These are phyloP conservation scores for Glonium stellatum DNA, from an alignment of 495 filamentous ascomycete genomes.

Conservation along the genomic window DNA sequence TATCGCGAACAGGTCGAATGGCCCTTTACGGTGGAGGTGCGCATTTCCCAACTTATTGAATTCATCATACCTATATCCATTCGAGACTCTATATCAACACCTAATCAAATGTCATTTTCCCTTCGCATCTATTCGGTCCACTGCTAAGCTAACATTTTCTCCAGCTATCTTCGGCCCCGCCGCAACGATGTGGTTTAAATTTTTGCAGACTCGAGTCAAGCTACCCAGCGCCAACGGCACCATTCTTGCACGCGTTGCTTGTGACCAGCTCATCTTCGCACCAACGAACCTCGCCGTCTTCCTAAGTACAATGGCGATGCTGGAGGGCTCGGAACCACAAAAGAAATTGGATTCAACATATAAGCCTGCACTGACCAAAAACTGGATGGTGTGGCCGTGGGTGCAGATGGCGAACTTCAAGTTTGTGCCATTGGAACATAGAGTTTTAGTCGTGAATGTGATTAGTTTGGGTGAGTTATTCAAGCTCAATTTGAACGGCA, in stretches of 20 bases:
- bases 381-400: conserved; percentile 88
- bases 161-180: conserved; percentile 83
- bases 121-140: conserved; percentile 9
- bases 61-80: too few relatives aligned
- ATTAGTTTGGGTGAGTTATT: conserved; percentile 58
- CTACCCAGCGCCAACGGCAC: conserved; percentile 57
- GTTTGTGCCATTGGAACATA: conserved; percentile 76
- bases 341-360: conserved; percentile 69
- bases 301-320: conserved; percentile 74
- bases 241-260: conserved; percentile 71
- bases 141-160: background rate
- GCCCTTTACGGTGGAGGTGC: conserved; percentile 83
- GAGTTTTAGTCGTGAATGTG: conserved; percentile 84
- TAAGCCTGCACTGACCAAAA: conserved; percentile 61
- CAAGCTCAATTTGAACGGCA: background rate
- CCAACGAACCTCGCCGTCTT: conserved; percentile 75
- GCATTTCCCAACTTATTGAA: conserved; percentile 17
- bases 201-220: conserved; percentile 64
- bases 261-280: conserved; percentile 83
- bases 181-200: conserved; percentile 80
- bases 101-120: conserved; percentile 13
- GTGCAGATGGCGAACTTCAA: conserved; percentile 90
- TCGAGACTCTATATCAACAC: conserved; percentile 6
- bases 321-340: conserved; percentile 68
- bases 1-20: conserved; percentile 80